Percentiles rank a stretch among this genome's conserved stretches.
These are phyloP conservation scores for Tetradesmus obliquus DNA, from an alignment of 139 green algal species.

Conservation along the genomic window DNA sequence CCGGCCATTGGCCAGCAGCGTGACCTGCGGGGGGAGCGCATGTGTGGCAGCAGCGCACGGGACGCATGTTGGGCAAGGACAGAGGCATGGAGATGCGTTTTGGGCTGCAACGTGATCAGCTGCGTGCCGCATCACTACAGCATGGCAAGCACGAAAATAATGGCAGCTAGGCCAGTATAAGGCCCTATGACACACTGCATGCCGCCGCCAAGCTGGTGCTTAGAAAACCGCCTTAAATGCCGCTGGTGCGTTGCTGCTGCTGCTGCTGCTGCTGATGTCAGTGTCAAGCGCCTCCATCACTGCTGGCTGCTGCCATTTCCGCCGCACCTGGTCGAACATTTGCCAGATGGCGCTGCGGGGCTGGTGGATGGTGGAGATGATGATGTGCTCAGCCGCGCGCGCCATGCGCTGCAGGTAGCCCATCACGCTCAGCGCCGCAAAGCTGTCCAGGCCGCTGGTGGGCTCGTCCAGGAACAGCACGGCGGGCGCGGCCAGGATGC, in stretches of 20 bases:
- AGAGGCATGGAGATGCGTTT: no score
- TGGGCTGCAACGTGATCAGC: no score
- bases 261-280: background rate
- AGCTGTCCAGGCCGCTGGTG: constrained; percentile 75
- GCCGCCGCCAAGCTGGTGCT: no score
- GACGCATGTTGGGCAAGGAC: no score
- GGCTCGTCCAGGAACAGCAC: constrained; percentile 86
- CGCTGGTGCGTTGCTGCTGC: background rate
- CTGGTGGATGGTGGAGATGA: constrained; percentile 87
- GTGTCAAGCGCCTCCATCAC: no score
- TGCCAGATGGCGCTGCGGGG: constrained; percentile 81
- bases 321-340: constrained; percentile 75
- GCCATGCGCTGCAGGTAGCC: constrained; percentile 37
- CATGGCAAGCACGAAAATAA: no score
- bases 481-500: constrained; percentile 72
- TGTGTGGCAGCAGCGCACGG: background rate
- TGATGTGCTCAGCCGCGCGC: constrained; percentile 62
- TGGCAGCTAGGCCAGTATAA: no score
- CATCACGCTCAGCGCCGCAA: constrained; percentile 44
- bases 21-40: constrained; percentile 62
- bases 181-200: no score
- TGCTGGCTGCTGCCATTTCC: no score
- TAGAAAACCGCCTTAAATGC: no score
- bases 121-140: no score
- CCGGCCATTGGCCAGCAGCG: constrained; percentile 72